Evolutionary conservation across 179 eudicot species (phyloP), one percentile per base, ranked within the genome.

Genomic region (Dionaea muscipula): DNA sequence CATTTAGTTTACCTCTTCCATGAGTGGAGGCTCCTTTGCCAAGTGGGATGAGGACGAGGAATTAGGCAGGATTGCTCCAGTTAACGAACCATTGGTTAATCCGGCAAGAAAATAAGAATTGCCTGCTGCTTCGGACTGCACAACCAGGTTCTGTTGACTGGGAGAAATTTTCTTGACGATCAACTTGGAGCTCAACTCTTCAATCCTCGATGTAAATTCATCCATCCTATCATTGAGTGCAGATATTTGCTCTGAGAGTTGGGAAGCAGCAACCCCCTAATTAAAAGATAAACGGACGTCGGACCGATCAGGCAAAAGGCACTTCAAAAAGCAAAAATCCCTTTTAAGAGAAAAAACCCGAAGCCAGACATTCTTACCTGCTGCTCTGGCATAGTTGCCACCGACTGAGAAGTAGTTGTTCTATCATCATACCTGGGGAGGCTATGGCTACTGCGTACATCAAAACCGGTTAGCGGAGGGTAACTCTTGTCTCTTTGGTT

Each of bases 1-100:
- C n/a, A n/a, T n/a, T n/a, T n/a, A n/a, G 28, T 35, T 13, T 81
- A 91, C 98, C 98, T 91, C 98, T 41, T 91, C 98, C 55, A 61
- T 45, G 18, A 86, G 62, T 31, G 77, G 47, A 26, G 79, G 69
- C 43, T 91, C 96, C 74, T 78, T 91, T 28, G 73, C 64, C 68
- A 91, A 68, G 67, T 82, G 96, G 38, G 81, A 57, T 7, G 87
- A 78, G 8, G 98, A 91, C 17, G 73, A 67, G 16, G 86, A 81
- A 62, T 68, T 77, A 6, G 80, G 82, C 59, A 81, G 67, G 26
- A 72, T 65, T 12, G 78, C 55, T 51, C 84, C 81, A 47, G 83
- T 81, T 64, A 82, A 71, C 1, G 80, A 80, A 35, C 88, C 88
- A 62, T 84, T 87, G 51, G 78, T 82, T 60, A 87, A 72, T 51